These are phyloP conservation scores for Schizosaccharomyces cryophilus DNA, from an alignment of 805 yeast genomes.

Conservation along the genomic window DNA sequence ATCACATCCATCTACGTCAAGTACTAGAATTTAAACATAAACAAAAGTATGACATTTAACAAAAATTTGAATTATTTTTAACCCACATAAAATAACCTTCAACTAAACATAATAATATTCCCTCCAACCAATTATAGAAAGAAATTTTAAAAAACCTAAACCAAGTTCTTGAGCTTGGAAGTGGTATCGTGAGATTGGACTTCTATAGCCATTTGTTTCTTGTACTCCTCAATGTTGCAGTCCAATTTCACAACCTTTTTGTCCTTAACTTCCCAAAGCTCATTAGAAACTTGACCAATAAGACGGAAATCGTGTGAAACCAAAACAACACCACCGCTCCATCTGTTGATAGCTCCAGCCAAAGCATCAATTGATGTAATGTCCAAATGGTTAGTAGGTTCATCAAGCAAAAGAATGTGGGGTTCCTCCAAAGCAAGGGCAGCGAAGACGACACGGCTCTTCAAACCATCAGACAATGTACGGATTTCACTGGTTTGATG, in stretches of 20 bases:
- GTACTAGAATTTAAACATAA: no score
- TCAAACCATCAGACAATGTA: constrained; percentile 94
- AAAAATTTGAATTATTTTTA: no score
- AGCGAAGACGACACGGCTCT: constrained; percentile 96
- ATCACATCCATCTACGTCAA: no score
- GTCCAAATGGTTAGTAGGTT: constrained; percentile 98
- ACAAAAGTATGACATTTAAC: no score
- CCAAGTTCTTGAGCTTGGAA: not conserved
- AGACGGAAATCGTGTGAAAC: constrained; percentile 98
- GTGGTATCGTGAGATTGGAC: not conserved
- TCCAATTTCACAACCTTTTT: constrained; percentile 94
- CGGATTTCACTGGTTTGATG: constrained; percentile 98
- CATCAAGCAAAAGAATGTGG: constrained; percentile 82
- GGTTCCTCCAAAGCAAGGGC: constrained; percentile 85
- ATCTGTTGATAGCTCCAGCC: constrained; percentile 83
- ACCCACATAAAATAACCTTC: not conserved
- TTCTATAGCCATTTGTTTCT: constrained; percentile 21
- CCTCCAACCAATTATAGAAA: no score
- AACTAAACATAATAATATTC: not conserved
- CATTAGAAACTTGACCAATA: constrained; percentile 90
- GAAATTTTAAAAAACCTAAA: not conserved
- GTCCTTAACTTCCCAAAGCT: constrained; percentile 86
- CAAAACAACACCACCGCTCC: constrained; percentile 94
- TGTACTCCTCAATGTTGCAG: constrained; percentile 70
- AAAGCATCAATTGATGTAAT: constrained; percentile 93